Percentiles rank a stretch among this genome's conserved stretches.
phyloP scores from a whole-genome alignment of 768 basidiomycete species.

The Cystofilobasidium capitatum region DNA sequence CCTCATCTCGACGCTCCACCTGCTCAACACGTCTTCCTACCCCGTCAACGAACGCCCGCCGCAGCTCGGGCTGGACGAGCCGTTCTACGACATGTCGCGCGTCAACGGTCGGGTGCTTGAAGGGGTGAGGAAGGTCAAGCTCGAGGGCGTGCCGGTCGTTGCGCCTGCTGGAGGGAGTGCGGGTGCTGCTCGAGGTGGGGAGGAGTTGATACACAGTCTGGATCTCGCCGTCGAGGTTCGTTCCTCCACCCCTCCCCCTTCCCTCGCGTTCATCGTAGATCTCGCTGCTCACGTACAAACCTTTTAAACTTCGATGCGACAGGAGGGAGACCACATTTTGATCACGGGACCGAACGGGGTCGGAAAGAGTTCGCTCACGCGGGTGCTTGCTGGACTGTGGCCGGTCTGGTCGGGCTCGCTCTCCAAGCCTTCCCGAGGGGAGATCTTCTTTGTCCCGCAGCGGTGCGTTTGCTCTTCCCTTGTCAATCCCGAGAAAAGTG shows the following conservation, averaged over 20 bases:
- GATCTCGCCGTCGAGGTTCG: constrained; percentile 48
- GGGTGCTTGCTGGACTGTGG: constrained; percentile 86
- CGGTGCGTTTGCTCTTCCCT: neutral
- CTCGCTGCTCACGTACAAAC: neutral
- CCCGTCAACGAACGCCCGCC: constrained; percentile 45
- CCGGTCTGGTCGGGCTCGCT: constrained; percentile 44
- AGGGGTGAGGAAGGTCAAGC: constrained; percentile 46
- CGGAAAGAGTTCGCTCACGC: constrained; percentile 79
- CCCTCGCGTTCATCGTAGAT: neutral
- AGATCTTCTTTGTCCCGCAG: constrained; percentile 66
- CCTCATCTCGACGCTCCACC: constrained; percentile 72
- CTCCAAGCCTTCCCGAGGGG: constrained; percentile 47
- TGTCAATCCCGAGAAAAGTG: neutral
- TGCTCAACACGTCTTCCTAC: constrained; percentile 45
- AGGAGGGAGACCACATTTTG: constrained; percentile 23
- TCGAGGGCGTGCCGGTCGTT: constrained; percentile 42
- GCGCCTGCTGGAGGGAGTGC: constrained; percentile 41
- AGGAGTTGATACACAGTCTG: constrained; percentile 61
- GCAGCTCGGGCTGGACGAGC: constrained; percentile 40
- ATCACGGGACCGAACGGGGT: constrained; percentile 48
- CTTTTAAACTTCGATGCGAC: neutral
- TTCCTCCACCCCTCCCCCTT: neutral
- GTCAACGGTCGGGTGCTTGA: constrained; percentile 52
- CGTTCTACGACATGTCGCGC: constrained; percentile 54
- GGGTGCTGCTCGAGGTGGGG: constrained; percentile 39